Conservation (phyloP, 345 rosid species). For the Eucalyptus cloeziana region DNA sequence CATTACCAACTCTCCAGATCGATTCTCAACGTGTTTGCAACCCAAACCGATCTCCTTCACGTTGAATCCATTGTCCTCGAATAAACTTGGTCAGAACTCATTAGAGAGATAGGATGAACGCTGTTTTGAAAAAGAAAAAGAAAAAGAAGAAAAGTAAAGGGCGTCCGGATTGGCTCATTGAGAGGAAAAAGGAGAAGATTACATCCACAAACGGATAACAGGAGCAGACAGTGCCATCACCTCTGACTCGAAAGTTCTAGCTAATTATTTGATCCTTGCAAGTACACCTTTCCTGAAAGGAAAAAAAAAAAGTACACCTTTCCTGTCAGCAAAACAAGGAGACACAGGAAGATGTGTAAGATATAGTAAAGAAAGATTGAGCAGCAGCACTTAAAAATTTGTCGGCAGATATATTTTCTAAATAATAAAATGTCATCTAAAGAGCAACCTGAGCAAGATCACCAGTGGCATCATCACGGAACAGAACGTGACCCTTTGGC, state of each 20-base stretch:
- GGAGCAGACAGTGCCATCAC: slow-evolving; percentile 52
- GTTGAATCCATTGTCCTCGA: slow-evolving; percentile 50
- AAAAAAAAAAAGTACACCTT: slow-evolving; percentile 27
- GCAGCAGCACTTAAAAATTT: background rate
- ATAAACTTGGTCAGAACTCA: slow-evolving; percentile 47
- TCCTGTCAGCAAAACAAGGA: slow-evolving; percentile 37
- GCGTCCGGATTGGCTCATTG: background rate
- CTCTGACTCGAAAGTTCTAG: slow-evolving; percentile 78
- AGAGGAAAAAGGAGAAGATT: background rate
- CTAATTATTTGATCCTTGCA: slow-evolving; percentile 75
- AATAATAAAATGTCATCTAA: background rate
- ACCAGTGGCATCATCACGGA: slow-evolving; percentile 79
- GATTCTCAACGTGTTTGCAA: slow-evolving; percentile 89
- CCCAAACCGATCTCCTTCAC: slow-evolving; percentile 64
- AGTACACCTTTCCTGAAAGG: slow-evolving; percentile 66
- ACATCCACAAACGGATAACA: background rate
- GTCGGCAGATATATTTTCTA: background rate
- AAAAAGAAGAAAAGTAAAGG: background rate
- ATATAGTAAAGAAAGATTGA: background rate
- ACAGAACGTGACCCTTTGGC: slow-evolving; percentile 67
- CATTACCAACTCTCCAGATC: slow-evolving; percentile 76
- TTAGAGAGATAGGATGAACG: slow-evolving; percentile 79
- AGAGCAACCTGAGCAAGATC: slow-evolving; percentile 78
- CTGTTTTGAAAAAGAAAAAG: slow-evolving; percentile 25
- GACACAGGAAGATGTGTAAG: background rate